Conservation (phyloP, 768 basidiomycete genomes). For the Glaciozyma antarctica region DNA sequence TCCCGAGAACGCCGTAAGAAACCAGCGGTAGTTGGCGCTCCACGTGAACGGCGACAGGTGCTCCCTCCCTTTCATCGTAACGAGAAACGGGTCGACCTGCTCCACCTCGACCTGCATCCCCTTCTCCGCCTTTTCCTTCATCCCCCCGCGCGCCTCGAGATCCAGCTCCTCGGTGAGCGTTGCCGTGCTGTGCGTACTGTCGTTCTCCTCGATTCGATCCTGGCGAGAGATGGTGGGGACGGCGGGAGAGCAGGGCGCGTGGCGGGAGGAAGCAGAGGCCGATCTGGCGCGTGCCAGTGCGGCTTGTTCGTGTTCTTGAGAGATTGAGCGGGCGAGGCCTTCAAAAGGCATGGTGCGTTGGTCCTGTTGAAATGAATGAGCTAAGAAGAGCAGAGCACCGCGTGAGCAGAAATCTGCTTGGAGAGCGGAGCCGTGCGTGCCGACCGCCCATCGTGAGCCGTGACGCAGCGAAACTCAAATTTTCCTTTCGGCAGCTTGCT, state of each 20-base stretch:
- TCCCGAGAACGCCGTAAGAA: conserved; percentile 32
- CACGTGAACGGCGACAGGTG: conserved; percentile 33
- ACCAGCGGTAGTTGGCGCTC: conserved; percentile 32
- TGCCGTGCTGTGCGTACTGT: background rate
- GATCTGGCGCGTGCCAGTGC: background rate
- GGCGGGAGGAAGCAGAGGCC: background rate
- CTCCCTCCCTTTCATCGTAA: conserved; percentile 29
- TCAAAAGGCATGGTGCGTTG: background rate
- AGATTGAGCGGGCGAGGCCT: background rate
- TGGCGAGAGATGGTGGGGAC: background rate
- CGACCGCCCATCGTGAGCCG: too few species aligned
- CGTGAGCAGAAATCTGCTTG: too few species aligned
- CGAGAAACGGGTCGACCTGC: conserved; percentile 26
- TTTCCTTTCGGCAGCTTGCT: too few species aligned
- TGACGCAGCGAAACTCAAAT: too few species aligned
- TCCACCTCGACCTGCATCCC: background rate
- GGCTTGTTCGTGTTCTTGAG: background rate
- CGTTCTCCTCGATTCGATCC: background rate
- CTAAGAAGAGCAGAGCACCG: too few species aligned
- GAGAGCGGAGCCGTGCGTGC: too few species aligned
- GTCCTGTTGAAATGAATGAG: too few species aligned
- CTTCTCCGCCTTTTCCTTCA: background rate
- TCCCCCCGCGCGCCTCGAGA: too few species aligned
- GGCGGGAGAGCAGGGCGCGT: background rate
- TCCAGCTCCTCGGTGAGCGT: background rate